These are phyloP conservation scores for Zalerion maritima DNA, from an alignment of 495 filamentous ascomycete genomes.

Conservation along the genomic window DNA sequence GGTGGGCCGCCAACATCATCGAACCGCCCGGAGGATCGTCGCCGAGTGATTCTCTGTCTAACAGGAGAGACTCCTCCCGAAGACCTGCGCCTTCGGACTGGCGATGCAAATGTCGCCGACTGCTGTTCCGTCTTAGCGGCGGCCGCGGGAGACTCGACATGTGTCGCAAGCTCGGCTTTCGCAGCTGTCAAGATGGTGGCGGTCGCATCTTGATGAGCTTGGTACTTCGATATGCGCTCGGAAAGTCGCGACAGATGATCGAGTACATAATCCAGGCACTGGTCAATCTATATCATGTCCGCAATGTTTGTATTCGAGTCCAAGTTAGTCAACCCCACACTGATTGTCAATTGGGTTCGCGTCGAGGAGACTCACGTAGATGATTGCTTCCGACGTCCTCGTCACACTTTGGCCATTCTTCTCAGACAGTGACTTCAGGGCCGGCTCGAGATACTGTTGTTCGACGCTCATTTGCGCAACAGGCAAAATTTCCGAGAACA, in stretches of 20 bases:
- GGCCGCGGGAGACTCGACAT: neutral
- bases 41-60: too few relatives aligned
- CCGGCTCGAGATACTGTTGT: constrained; percentile 44
- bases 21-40: constrained; percentile 5
- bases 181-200: constrained; percentile 13
- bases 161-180: constrained; percentile 2
- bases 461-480: constrained; percentile 47
- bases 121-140: neutral
- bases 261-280: constrained; percentile 23
- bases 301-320: constrained; percentile 10
- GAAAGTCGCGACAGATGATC: constrained; percentile 15
- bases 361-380: constrained; percentile 20
- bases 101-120: constrained; percentile 10
- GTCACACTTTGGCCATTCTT: constrained; percentile 20
- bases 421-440: constrained; percentile 26
- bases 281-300: constrained; percentile 16
- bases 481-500: constrained; percentile 47
- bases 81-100: too few relatives aligned
- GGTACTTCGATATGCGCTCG: constrained; percentile 13
- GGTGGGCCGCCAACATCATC: too few relatives aligned
- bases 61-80: constrained; percentile 9
- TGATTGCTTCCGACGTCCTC: constrained; percentile 20
- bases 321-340: constrained; percentile 6
- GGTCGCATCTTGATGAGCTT: constrained; percentile 17
- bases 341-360: constrained; percentile 8